phyloP scores from a whole-genome alignment of 768 basidiomycete species.

The Calocybe gangraenosa region DNA sequence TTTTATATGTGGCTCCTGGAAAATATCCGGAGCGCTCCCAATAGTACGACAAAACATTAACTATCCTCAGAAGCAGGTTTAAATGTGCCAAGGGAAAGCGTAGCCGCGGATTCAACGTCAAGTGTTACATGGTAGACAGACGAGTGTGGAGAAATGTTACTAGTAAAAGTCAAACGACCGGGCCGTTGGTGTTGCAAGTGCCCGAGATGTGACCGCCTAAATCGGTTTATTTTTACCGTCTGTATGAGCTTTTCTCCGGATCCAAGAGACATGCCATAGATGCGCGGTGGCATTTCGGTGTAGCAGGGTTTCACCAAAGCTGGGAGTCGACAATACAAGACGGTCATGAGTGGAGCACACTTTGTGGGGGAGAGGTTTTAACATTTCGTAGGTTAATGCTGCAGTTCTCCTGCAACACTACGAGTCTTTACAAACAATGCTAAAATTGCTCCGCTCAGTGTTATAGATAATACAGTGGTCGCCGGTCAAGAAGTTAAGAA shows the following conservation, averaged over 20 bases:
- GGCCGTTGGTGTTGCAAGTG: not conserved
- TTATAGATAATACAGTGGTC: too few relatives aligned
- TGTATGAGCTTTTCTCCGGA: not conserved
- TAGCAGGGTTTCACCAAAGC: not conserved
- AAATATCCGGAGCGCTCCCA: slow-evolving; percentile 2
- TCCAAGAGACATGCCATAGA: too few relatives aligned
- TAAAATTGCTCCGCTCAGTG: too few relatives aligned
- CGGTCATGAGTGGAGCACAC: not conserved
- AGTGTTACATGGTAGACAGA: not conserved
- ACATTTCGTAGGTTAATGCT: too few relatives aligned
- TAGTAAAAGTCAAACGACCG: slow-evolving; percentile 1
- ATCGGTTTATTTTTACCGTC: not conserved
- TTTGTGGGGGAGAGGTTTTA: too few relatives aligned
- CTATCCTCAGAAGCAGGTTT: not conserved
- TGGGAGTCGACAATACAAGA: not conserved
- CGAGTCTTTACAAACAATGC: too few relatives aligned
- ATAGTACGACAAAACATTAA: not conserved
- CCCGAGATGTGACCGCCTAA: slow-evolving; percentile 5
- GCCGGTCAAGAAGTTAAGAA: not conserved
- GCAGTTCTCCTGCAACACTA: too few relatives aligned
- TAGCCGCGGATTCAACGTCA: not conserved
- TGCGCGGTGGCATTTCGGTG: not conserved
- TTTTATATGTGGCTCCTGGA: slow-evolving; percentile 2
- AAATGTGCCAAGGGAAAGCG: not conserved
- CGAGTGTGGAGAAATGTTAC: not conserved